Percentiles rank a stretch among this genome's conserved stretches.
These are phyloP conservation scores for Pseudogymnoascus sp. DNA, from an alignment of 2,329 filamentous ascomycete genomes.

Conservation along the genomic window DNA sequence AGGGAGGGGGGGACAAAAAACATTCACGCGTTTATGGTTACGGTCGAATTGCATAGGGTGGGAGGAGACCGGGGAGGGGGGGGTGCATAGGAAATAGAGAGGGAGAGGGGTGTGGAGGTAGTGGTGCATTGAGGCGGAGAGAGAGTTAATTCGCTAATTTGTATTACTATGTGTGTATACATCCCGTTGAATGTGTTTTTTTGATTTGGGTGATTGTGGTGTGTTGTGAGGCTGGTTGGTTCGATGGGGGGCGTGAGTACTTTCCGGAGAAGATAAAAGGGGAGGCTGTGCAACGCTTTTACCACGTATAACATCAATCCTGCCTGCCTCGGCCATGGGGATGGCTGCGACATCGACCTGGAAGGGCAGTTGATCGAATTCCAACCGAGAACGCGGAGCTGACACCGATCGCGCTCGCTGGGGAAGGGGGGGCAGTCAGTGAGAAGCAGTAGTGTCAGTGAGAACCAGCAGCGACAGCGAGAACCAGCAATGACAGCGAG, in stretches of 20 bases:
- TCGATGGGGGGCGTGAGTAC: too few species aligned
- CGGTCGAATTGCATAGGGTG: not conserved
- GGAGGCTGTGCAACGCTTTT: too few species aligned
- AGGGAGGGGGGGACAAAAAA: not conserved
- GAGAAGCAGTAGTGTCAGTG: too few species aligned
- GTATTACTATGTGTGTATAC: not conserved
- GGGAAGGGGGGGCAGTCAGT: too few species aligned
- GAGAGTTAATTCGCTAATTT: conserved; percentile 5
- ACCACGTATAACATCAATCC: too few species aligned
- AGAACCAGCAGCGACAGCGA: too few species aligned
- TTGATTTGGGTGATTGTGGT: not conserved
- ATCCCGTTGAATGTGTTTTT: not conserved
- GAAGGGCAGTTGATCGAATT: too few species aligned
- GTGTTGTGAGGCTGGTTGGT: not conserved
- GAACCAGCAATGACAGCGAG: not conserved
- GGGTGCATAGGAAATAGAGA: not conserved
- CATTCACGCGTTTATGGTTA: not conserved
- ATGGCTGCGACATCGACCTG: too few species aligned
- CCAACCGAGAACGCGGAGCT: too few species aligned
- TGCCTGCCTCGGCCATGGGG: too few species aligned
- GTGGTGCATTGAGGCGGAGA: not conserved
- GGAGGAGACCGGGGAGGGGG: not conserved
- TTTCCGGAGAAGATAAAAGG: not conserved
- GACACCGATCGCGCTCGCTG: too few species aligned
- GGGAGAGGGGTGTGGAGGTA: not conserved